Conservation (phyloP, 495 filamentous ascomycete species). For the Evernia prunastri region DNA sequence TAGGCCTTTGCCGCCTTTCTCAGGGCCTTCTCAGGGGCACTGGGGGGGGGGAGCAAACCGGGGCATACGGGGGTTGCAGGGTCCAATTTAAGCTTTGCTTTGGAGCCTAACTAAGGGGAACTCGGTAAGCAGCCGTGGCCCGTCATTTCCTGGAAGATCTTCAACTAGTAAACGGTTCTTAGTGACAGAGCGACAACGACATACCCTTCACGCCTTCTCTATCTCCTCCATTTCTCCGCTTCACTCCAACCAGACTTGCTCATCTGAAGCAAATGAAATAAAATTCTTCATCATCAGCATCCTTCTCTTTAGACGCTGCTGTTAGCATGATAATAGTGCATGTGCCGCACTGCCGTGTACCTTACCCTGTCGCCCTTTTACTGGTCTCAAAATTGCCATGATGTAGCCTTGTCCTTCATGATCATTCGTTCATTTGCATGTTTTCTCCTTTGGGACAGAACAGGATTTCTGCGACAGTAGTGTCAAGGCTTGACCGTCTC, state of each 20-base stretch:
- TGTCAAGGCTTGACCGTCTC: neutral
- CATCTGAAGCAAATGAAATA: neutral
- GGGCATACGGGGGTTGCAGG: too few species aligned
- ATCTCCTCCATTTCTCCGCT: too few species aligned
- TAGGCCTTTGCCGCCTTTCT: too few species aligned
- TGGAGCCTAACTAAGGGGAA: too few species aligned
- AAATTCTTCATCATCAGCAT: neutral
- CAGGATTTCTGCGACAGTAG: neutral
- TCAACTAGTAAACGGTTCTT: constrained; percentile 2
- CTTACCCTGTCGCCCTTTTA: too few species aligned
- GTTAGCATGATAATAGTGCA: neutral
- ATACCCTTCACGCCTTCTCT: too few species aligned
- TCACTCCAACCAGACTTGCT: neutral
- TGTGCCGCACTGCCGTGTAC: neutral
- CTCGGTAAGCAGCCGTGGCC: neutral
- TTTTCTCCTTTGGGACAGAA: neutral
- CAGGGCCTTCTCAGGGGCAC: too few species aligned
- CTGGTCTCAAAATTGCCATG: neutral
- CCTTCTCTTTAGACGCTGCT: neutral
- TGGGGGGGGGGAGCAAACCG: too few species aligned
- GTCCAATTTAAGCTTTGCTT: too few species aligned
- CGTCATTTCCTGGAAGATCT: neutral
- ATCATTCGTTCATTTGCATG: neutral
- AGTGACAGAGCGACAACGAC: constrained; percentile 3
- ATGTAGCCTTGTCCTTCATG: neutral